phyloP scores from a whole-genome alignment of 1,284 basidiomycete genomes.

The Laetiporus sulphureus region DNA sequence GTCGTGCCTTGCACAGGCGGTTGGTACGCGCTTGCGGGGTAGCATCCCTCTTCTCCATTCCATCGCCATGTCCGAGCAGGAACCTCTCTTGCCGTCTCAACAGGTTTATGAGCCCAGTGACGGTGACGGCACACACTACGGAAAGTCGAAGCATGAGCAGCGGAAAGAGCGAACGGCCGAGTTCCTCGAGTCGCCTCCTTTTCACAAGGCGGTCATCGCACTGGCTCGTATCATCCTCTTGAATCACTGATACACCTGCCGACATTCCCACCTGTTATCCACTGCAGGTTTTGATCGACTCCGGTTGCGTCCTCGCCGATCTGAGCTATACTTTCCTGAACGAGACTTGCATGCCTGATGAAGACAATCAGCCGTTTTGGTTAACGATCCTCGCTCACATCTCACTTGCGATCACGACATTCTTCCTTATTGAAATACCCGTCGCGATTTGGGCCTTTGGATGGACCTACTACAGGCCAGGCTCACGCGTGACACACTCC shows the following conservation, averaged over 20 bases:
- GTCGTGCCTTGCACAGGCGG: too few species aligned
- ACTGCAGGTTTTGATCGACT: conserved; percentile 56
- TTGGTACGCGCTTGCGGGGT: background rate
- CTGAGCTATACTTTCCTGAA: conserved; percentile 61
- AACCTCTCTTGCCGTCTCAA: conserved; percentile 44
- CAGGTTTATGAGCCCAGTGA: conserved; percentile 13
- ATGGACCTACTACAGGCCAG: conserved; percentile 49
- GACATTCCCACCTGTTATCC: conserved; percentile 2
- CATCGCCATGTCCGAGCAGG: conserved; percentile 39
- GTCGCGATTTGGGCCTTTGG: conserved; percentile 61
- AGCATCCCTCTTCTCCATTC: background rate
- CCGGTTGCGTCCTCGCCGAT: conserved; percentile 59
- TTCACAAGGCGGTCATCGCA: conserved; percentile 56
- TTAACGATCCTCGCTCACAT: conserved; percentile 53
- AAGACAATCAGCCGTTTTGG: conserved; percentile 48
- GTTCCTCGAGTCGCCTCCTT: conserved; percentile 43
- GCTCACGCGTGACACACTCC: conserved; percentile 42
- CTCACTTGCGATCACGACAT: conserved; percentile 59
- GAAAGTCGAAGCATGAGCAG: conserved; percentile 22
- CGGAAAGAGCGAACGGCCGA: conserved; percentile 34
- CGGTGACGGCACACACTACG: conserved; percentile 12
- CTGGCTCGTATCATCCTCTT: conserved; percentile 37
- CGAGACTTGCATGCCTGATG: conserved; percentile 39
- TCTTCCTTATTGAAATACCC: conserved; percentile 76
- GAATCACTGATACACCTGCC: conserved; percentile 4